Conservation (phyloP, 2,329 filamentous ascomycete species). For the Talaromyces sp. region DNA sequence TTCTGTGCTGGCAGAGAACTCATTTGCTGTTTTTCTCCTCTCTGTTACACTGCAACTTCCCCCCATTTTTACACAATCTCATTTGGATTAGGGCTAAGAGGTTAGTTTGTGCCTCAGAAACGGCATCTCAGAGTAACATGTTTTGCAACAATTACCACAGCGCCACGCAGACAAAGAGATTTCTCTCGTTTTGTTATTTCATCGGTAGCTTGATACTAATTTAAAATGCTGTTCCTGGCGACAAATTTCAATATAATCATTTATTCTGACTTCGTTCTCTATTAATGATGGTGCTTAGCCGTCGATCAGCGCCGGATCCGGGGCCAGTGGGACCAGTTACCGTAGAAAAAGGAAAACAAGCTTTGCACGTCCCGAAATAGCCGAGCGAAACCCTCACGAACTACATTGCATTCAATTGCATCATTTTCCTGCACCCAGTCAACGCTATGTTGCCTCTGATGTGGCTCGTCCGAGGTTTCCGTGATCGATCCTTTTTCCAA, state of each 20-base stretch:
- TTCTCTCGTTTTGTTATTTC: too few species aligned
- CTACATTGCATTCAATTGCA: not conserved
- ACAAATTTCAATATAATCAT: not conserved
- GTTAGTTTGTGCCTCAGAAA: not conserved
- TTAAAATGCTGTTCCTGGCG: not conserved
- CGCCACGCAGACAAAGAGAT: not conserved
- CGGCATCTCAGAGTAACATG: not conserved
- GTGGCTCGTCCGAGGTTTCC: not conserved
- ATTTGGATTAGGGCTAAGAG: not conserved
- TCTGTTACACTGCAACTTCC: not conserved
- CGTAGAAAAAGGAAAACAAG: not conserved
- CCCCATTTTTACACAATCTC: not conserved
- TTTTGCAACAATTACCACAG: not conserved
- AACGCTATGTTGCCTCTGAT: not conserved
- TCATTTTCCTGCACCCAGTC: not conserved
- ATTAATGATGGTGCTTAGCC: not conserved
- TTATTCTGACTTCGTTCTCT: not conserved
- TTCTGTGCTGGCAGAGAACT: not conserved
- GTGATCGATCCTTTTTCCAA: not conserved
- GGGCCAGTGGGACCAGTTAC: not conserved
- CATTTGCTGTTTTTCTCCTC: not conserved
- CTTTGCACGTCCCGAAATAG: not conserved
- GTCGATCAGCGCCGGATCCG: not conserved
- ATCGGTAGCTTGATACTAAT: too few species aligned
- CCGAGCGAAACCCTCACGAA: not conserved